Evolutionary conservation across 192 early-diverging fungal species (phyloP), one percentile per base, ranked within the genome.

Genomic region (Entomortierella parvispora): DNA sequence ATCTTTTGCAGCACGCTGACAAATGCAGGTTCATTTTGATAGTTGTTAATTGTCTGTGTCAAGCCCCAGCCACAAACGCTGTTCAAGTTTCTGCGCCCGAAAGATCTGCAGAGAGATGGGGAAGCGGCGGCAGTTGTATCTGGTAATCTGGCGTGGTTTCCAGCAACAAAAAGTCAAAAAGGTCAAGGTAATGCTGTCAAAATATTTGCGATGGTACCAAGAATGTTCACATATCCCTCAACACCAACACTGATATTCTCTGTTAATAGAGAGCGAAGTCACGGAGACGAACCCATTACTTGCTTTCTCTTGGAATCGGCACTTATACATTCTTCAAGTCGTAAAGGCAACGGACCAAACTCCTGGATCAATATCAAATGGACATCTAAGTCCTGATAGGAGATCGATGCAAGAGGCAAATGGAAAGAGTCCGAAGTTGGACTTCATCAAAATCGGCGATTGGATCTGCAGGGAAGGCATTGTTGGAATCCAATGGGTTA

Each of bases 401-500:
- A 79, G 71, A 34, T 11, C 69, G 4, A 53, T 15, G 7, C 14
- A 43, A 12, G 65, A 67, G 29, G 45, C 20, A 31, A 81, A 75
- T 17, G 65, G 53, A 32, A 72, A 76, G 54, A 58, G 26, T 15
- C 59, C 58, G 4, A 79, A 58, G 18, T 53, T 88, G 3, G 81
- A 87, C 37, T 89, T 85, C 62, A 61, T 68, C 51, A 84, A 75
- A 44, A 37, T 82, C 32, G 87, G 84, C 7, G 85, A 89, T 62
- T 87, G 84, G 81, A 74, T 76, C 50, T 78, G 79, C 1, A 69
- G 63, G 31, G 82, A 89, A 69, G 68, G 81, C n/a, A 87, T 89
- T 55, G 85, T 89, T 34, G 85, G 79, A 10, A 66, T 89, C 15
- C 85, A 89, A 68, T 89, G 87, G 87, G 76, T 89, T 25, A 82